phyloP scores from a whole-genome alignment of 495 filamentous ascomycete species.

The Apiosordaria backusii region DNA sequence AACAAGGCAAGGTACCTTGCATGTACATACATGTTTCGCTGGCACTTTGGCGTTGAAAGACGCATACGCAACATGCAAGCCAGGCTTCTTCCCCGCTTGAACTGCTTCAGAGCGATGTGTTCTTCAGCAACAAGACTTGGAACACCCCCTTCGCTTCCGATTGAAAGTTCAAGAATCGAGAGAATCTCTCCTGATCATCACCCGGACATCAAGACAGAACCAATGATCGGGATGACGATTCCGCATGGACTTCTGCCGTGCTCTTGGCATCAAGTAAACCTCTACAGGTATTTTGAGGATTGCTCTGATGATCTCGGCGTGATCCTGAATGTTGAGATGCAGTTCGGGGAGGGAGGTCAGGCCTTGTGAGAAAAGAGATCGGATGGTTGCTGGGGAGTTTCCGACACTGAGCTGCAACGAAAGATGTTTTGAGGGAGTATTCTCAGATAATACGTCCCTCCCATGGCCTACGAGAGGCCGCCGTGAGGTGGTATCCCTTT shows the following conservation, averaged over 20 bases:
- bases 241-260: constrained; percentile 9
- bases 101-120: neutral
- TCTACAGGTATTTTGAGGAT: neutral
- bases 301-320: neutral
- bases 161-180: neutral
- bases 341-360: neutral
- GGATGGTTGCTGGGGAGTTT: neutral
- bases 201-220: neutral
- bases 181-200: neutral
- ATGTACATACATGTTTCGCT: neutral
- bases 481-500: neutral
- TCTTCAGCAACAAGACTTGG: neutral
- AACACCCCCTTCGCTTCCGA: neutral
- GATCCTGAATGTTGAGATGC: neutral
- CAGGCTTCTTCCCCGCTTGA: neutral
- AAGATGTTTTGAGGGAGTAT: neutral
- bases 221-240: constrained; percentile 10
- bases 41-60: neutral
- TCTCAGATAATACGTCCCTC: neutral
- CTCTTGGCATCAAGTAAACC: constrained; percentile 7
- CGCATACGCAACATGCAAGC: neutral
- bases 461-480: too few relatives aligned
- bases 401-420: neutral
- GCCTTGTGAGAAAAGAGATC: neutral
- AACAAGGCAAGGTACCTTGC: neutral